These are phyloP conservation scores for Alternaria postmessia DNA, from an alignment of 2,329 filamentous ascomycete species.

Conservation along the genomic window DNA sequence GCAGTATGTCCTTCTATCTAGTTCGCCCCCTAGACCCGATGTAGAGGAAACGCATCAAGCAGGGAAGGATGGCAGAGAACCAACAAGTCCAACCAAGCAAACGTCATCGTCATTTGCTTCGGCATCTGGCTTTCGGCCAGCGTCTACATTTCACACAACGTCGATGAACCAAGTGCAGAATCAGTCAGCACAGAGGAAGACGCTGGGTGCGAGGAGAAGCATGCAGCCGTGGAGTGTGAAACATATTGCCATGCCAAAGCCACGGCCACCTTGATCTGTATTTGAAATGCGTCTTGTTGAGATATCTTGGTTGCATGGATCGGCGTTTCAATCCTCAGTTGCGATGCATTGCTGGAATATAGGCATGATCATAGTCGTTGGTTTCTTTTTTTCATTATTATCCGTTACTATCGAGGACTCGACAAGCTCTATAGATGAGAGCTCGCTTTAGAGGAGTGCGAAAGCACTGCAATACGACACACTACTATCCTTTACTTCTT, in stretches of 20 bases:
- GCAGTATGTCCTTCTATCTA: slow-evolving; percentile 60
- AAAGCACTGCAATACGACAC: slow-evolving; percentile 97
- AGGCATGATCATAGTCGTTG: neutral
- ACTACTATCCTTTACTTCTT: slow-evolving; percentile 75
- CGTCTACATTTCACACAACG: slow-evolving; percentile 55
- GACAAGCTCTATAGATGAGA: neutral
- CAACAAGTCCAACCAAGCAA: slow-evolving; percentile 20
- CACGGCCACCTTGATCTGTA: slow-evolving; percentile 25
- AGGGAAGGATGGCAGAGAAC: slow-evolving; percentile 13
- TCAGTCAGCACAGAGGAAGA: slow-evolving; percentile 51
- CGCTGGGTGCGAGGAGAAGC: slow-evolving; percentile 60
- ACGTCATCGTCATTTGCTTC: slow-evolving; percentile 1
- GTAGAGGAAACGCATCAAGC: slow-evolving; percentile 12
- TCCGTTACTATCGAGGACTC: neutral
- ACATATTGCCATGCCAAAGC: slow-evolving; percentile 41
- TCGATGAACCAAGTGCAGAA: slow-evolving; percentile 47
- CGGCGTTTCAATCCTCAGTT: neutral
- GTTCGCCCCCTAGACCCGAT: slow-evolving; percentile 51
- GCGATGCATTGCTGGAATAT: neutral
- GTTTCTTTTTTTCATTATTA: neutral
- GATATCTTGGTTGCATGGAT: neutral
- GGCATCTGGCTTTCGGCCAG: slow-evolving; percentile 41
- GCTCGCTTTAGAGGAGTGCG: slow-evolving; percentile 62
- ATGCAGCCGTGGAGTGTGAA: slow-evolving; percentile 61
- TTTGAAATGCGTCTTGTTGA: neutral